Evolutionary conservation across 176 grass and related monocot species (phyloP), one percentile per base, ranked within the genome.

Genomic region (Musa troglodytarum): DNA sequence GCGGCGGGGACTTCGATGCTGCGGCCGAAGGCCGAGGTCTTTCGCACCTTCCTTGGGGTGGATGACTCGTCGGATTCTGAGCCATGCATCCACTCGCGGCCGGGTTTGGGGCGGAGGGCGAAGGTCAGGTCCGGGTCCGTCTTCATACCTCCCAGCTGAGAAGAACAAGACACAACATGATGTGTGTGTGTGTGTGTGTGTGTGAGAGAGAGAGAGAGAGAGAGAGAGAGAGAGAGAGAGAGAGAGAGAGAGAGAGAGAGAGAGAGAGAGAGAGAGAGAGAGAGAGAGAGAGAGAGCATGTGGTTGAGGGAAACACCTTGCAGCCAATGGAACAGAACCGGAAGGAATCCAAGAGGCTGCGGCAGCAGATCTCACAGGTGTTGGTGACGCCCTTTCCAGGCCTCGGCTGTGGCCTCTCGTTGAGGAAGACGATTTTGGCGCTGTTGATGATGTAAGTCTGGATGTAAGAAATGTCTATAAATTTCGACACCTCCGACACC

Each of bases 381-480:
- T 87, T 87, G 80, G 72, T 80, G 50, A 82, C 80, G 7, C 85
- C 85, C 50, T 83, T 83, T 7, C 85, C 80, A 1, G 85, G 85
- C 54, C 85, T 81, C 55, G 73, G 76, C 75, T 83, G 85, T 8
- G 85, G 85, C 19, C 85, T 61, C 54, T 87, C 85, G 8, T 87
- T 87, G 50, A 87, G 77, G 63, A 87, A 87, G 6, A 87, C 80
- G 9, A 87, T 83, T 72, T 87, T 87, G 49, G 85, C 85, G 49
- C 85, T 83, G 76, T 87, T 87, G 77, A 87, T 87, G 65, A 83
- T 83, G 80, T 87, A 87, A 13, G 85, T 87, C 55, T 87, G 85
- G 34, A 87, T 81, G 10, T 64, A 73, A 10, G 85, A 66, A 15
- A 87, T 80, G 85, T 87, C 85, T 0, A 87, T 87, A 52, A 87